Conservation (phyloP, 352 stramenopile species). For the Pythium phragmiticola region DNA sequence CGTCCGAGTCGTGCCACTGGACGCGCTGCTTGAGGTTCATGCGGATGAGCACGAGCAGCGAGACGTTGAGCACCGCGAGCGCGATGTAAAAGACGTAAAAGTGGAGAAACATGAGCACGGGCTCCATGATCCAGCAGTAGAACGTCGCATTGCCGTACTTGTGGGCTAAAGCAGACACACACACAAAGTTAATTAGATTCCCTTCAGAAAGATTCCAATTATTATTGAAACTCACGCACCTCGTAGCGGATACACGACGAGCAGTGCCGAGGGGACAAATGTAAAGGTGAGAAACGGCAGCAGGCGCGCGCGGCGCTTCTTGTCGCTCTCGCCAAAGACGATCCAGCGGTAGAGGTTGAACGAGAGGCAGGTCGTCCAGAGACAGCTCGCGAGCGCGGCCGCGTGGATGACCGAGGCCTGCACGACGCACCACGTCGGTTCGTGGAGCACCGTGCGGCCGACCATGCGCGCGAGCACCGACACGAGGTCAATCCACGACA, state of each 20-base stretch:
- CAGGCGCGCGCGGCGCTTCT: slow-evolving; percentile 60
- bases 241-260: slow-evolving; percentile 58
- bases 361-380: slow-evolving; percentile 77
- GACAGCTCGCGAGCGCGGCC: slow-evolving; percentile 51
- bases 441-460: slow-evolving; percentile 44
- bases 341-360: slow-evolving; percentile 86
- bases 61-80: slow-evolving; percentile 72
- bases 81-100: slow-evolving; percentile 76
- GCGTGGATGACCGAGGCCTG: slow-evolving; percentile 64
- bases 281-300: slow-evolving; percentile 49
- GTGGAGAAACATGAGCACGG: slow-evolving; percentile 64
- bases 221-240: slow-evolving; percentile 25
- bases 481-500: slow-evolving; percentile 68
- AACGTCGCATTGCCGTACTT: slow-evolving; percentile 79
- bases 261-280: slow-evolving; percentile 45
- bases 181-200: not conserved
- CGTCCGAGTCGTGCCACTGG: slow-evolving; percentile 57
- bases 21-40: slow-evolving; percentile 66
- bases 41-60: slow-evolving; percentile 61
- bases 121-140: slow-evolving; percentile 78
- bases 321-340: slow-evolving; percentile 64
- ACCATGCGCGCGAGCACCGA: slow-evolving; percentile 54
- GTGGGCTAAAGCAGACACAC: slow-evolving; percentile 29
- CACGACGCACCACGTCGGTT: slow-evolving; percentile 43
- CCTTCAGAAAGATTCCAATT: no score